Evolutionary conservation across 177 flowering plant genomes (phyloP), one percentile per base, ranked within the genome.

Genomic region (Tripterygium wilfordii): DNA sequence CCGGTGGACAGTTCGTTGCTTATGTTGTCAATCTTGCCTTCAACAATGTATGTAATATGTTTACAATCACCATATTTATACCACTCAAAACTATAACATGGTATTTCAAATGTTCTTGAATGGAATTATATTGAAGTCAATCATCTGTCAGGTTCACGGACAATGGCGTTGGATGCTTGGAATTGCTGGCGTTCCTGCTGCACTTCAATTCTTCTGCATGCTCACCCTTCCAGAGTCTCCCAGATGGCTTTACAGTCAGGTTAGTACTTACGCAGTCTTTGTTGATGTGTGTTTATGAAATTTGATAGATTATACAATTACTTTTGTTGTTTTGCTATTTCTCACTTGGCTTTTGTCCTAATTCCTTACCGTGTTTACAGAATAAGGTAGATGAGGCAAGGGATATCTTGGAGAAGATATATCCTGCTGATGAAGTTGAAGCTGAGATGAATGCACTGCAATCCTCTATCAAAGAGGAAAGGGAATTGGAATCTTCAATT

Each of bases 111-210:
- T n/a, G n/a, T n/a, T n/a, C n/a, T n/a, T n/a, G n/a, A n/a, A n/a
- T n/a, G n/a, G n/a, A 10, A 35, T 36, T 36, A n/a, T 41, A 40
- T 23, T 2, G 26, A 18, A 39, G n/a, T 8, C 5, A 5, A 29
- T 15, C 35, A 13, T 48, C 26, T 14, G 61, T 36, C 63, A 83
- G 90, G 66, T 63, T 1, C 66, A 58, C 0, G 80, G 80, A 54
- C 82, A 89, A 0, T 82, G 96, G 96, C 75, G 87, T 8, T 83
- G 83, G 89, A 87, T 87, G 92, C 92, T 81, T 39, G 96, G 96
- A 2, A 61, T 79, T 0, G 89, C 96, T 0, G 87, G 64, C 24
- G 32, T 78, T 41, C 92, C 89, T 1, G 82, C 96, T 19, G 2
- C 71, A 0, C 32, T 80, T 48, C 96, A 84, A 58, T 78, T 82